Base-by-base conservation (phyloP, 2,329 filamentous ascomycete genomes). In the Clarireedia homoeocarpa region DNA sequence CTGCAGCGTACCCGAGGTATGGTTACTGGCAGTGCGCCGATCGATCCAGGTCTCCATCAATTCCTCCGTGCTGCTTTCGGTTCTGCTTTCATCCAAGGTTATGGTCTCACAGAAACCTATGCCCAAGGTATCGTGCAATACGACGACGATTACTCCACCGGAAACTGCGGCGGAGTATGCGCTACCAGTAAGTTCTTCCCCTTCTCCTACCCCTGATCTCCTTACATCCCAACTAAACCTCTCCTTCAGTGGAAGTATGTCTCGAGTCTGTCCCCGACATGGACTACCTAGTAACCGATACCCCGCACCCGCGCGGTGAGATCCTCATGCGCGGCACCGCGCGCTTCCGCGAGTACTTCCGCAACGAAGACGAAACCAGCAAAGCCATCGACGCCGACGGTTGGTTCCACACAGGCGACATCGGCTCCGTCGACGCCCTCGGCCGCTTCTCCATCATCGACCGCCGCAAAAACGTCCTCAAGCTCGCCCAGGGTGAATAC, bases 401-500 rank as follows among this genome's bases (percentile, higher is more conserved):
- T 59, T 99, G 94, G 94, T 97, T 99, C 81, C 88, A 88, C 70
- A 96, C 91, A 0, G 94, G 94, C 55, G 94, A 99, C 67, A 92
- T 99, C 62, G 89, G 84, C 67, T 82, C 85, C 61, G 78, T 99
- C 24, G 94, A 99, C 72, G 84, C 84, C 63, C 73, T 88, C 68
- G 94, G 94, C 60, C 89, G 91, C 59, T 86, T 97, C 77, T 85
- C 83, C 72, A 95, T 99, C 72, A 86, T 99, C 66, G 94, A 99
- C 73, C 91, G 94, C 66, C 86, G 91, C 74, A 99, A 99, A 86
- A 97, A 97, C 73, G 89, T 99, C n/a, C 83, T 99, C 69, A 99
- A 99, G 80, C 83, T 99, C 55, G 86, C 92, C 0, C 94, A 99
- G 73, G 94, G 94, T 71, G 94, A 99, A 75, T 99, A 99, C 74